These are phyloP conservation scores for Arbutus unedo DNA, from an alignment of 148 eudicot species.

Conservation along the genomic window DNA sequence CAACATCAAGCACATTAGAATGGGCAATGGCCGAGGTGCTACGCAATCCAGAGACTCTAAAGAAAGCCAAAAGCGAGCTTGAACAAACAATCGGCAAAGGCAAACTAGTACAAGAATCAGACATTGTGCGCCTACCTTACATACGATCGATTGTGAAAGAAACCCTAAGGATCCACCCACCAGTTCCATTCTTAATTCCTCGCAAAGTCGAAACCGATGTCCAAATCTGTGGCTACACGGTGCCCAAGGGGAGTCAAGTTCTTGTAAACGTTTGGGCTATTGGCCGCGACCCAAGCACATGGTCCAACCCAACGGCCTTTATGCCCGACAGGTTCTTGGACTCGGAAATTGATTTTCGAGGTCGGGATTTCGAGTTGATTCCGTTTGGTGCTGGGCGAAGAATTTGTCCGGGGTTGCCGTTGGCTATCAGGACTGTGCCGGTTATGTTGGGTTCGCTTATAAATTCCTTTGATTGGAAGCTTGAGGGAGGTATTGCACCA, in stretches of 20 bases:
- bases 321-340: slow-evolving; percentile 15
- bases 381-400: slow-evolving; percentile 15
- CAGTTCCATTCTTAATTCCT: slow-evolving; percentile 13
- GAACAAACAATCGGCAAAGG: slow-evolving; percentile 14
- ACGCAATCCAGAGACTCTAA: slow-evolving; percentile 7
- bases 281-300: slow-evolving; percentile 4
- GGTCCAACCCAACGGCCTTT: slow-evolving; percentile 5
- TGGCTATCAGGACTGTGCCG: slow-evolving; percentile 11
- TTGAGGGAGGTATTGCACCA: slow-evolving; percentile 11
- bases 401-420: slow-evolving; percentile 16
- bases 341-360: slow-evolving; percentile 7
- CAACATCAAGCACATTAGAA: slow-evolving; percentile 14
- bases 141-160: slow-evolving; percentile 7
- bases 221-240: slow-evolving; percentile 6
- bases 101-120: slow-evolving; percentile 13
- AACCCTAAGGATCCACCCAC: slow-evolving; percentile 9
- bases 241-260: slow-evolving; percentile 11
- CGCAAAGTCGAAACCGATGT: slow-evolving; percentile 3
- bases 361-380: slow-evolving; percentile 13
- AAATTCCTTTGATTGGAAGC: slow-evolving; percentile 19
- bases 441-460: slow-evolving; percentile 17
- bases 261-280: slow-evolving; percentile 17
- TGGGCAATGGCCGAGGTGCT: slow-evolving; percentile 21
- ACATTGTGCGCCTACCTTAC: slow-evolving; percentile 6
- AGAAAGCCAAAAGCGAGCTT: slow-evolving; percentile 13